Percentiles rank a stretch among this genome's conserved stretches.
These are phyloP conservation scores for Pugionium dolabratum DNA, from an alignment of 345 rosid species.

Conservation along the genomic window DNA sequence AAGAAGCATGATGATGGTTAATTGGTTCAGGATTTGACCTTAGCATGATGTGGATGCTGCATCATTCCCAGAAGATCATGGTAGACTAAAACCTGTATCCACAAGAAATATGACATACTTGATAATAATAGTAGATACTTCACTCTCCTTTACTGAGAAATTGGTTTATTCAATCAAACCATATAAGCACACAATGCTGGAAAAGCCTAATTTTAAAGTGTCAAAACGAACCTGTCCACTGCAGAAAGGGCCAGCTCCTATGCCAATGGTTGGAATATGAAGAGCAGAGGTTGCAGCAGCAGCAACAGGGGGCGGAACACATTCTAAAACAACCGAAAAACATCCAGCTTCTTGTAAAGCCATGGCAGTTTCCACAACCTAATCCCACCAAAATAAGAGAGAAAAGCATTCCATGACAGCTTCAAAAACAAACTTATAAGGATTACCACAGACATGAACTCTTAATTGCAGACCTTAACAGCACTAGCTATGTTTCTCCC, in stretches of 20 bases:
- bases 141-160: background rate
- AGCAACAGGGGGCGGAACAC: constrained; percentile 86
- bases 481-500: constrained; percentile 80
- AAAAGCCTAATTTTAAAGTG: background rate
- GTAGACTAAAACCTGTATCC: constrained; percentile 76
- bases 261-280: constrained; percentile 86
- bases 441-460: background rate
- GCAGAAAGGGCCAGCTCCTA: constrained; percentile 96
- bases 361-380: constrained; percentile 96
- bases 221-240: constrained; percentile 75
- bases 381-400: constrained; percentile 25
- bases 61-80: constrained; percentile 94
- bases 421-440: background rate
- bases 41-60: constrained; percentile 97
- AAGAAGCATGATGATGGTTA: background rate
- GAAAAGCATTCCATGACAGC: background rate
- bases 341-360: constrained; percentile 94
- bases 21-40: constrained; percentile 48
- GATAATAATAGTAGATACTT: constrained; percentile 9
- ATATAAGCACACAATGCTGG: background rate
- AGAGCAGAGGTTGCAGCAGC: constrained; percentile 93
- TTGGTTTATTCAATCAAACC: too few species aligned
- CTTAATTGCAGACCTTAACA: constrained; percentile 54
- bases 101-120: constrained; percentile 8
- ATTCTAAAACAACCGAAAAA: constrained; percentile 86